These are phyloP conservation scores for Trichoderma koningiopsis DNA, from an alignment of 2,329 filamentous ascomycete genomes.

Conservation along the genomic window DNA sequence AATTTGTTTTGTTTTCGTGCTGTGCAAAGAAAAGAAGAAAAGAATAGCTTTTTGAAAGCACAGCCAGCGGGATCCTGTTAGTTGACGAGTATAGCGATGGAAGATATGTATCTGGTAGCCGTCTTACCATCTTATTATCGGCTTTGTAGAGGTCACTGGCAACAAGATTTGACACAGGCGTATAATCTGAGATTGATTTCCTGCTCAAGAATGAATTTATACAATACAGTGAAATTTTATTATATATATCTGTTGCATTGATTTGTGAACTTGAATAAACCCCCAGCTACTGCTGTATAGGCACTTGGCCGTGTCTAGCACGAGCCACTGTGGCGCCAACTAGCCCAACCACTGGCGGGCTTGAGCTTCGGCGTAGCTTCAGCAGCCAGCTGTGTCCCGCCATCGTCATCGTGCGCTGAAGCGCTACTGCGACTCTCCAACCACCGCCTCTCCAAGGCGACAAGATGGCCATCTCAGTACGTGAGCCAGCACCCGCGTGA, in stretches of 20 bases:
- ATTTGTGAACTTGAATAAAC: not conserved
- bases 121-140: slow-evolving; percentile 2
- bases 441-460: slow-evolving; percentile 32
- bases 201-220: not conserved
- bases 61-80: not conserved
- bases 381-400: slow-evolving; percentile 30
- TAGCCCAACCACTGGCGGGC: not conserved
- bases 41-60: not conserved
- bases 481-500: slow-evolving; percentile 14
- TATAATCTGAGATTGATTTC: not conserved
- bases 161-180: not conserved
- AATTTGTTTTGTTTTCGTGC: slow-evolving; percentile 1
- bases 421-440: slow-evolving; percentile 21
- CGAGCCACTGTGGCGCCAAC: slow-evolving; percentile 32
- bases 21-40: not conserved
- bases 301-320: not conserved
- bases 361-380: slow-evolving; percentile 16
- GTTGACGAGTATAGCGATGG: not conserved
- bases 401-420: slow-evolving; percentile 38
- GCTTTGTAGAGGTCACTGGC: not conserved
- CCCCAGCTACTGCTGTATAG: not conserved
- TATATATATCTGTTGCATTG: not conserved
- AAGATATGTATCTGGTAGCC: not conserved
- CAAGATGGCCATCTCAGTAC: slow-evolving; percentile 42
- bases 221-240: not conserved